Evolutionary conservation across 75 land plant genomes (phyloP), one percentile per base, ranked within the genome.

Genomic region (Adiantum capillusveneris): DNA sequence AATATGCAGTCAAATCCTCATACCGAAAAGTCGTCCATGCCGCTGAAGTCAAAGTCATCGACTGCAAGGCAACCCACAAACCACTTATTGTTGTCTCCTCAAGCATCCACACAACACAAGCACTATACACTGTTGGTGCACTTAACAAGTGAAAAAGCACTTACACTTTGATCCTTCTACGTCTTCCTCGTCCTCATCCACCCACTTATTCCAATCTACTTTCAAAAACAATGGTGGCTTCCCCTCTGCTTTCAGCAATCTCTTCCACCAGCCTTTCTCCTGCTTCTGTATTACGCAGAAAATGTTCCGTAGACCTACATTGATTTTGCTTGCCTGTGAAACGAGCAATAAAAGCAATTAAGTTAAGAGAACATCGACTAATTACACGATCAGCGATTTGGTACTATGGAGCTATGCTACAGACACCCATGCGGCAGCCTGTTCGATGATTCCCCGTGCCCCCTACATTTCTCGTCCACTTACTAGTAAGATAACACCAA

Each of bases 171-270:
- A 25, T 0, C 75, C 84, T 57, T 67, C 76, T 36, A 31, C 69
- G 19, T 70, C 68, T 56, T 88, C 96, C 0, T 89, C 97, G 64
- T 92, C 97, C 73, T 89, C 97, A 73, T 92, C 97, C 14, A 79
- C 83, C 97, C 94, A 88, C 53, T 88, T 86, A 59, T 88, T 89
- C 94, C 94, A 88, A 64, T 88, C 94, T 30, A 83, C 90, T 67
- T 86, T 85, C 21, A 88, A 44, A 50, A 64, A 92, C 31, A 79
- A 90, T 0, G 97, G 97, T 29, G 83, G 24, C 72, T 81, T 92
- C 6, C 60, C 90, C 71, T 83, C 84, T 31, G 68, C 65, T 42
- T 75, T 77, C 61, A 92, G 59, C 55, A 92, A 49, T 69, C 78
- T 77, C 50, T 81, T 80, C 97, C 97, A 92, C 97, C 97, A 92